phyloP scores from a whole-genome alignment of 345 rosid genomes.

The Hirschfeldia incana region DNA sequence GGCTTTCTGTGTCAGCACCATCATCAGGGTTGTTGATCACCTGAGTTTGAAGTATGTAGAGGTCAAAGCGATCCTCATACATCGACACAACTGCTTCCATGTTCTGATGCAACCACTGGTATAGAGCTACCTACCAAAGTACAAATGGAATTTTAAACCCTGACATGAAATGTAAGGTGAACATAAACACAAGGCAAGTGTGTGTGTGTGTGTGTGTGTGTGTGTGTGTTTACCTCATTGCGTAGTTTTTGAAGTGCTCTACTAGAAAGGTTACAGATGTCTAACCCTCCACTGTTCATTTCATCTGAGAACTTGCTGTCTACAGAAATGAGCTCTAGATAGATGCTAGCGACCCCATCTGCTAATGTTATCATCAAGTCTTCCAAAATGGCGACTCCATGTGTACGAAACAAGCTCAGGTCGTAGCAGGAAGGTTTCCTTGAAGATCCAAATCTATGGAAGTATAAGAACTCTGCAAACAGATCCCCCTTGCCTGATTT shows the following conservation, averaged over 20 bases:
- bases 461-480: constrained; percentile 71
- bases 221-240: constrained; percentile 58
- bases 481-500: constrained; percentile 84
- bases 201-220: neutral
- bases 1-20: constrained; percentile 42
- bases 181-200: constrained; percentile 2
- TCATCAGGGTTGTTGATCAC: constrained; percentile 44
- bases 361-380: constrained; percentile 85
- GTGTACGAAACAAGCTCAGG: constrained; percentile 51
- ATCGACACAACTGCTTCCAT: constrained; percentile 81
- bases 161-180: neutral
- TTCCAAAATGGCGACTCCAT: constrained; percentile 77
- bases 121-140: constrained; percentile 67
- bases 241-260: constrained; percentile 82
- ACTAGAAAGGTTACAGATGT: constrained; percentile 76
- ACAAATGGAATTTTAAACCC: neutral
- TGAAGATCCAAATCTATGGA: constrained; percentile 60
- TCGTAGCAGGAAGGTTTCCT: constrained; percentile 57
- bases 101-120: constrained; percentile 89
- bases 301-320: constrained; percentile 75
- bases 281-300: constrained; percentile 52
- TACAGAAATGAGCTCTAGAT: constrained; percentile 88
- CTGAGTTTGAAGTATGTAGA: constrained; percentile 57
- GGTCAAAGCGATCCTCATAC: constrained; percentile 93
- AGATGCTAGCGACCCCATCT: constrained; percentile 76